Base-by-base conservation (phyloP, 2,329 filamentous ascomycete species). In the Nemania bipapillata region DNA sequence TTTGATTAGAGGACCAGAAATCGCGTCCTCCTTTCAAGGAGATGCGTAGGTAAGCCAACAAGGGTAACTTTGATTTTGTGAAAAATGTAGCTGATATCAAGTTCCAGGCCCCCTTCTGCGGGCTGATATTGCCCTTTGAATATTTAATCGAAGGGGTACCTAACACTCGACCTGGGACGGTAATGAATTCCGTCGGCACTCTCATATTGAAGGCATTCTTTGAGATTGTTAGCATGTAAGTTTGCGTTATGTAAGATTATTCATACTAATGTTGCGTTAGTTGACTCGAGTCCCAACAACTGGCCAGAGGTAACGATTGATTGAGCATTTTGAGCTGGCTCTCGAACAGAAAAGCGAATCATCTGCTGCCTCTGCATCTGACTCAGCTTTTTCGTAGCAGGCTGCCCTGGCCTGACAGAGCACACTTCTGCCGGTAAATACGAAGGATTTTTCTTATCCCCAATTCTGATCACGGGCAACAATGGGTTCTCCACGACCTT, bases 321-420 rank as follows among this genome's bases (percentile, higher is more conserved):
- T 1, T 83, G 76, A 0, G 90, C 91, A 71, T 95, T 96, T 5
- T 85, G 81, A 1, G 84, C 84, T 0, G 92, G 92, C 0, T 81
- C 81, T 3, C 91, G 86, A 64, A 91, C 92, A 1, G 93, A 91
- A 76, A 93, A 92, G 0, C 81, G 80, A 53, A 95, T 88, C 92
- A 96, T 94, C 0, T 81, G 75, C 0, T 85, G 83, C 0, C 91
- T 92, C 75, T 95, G n/a, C 91, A 0, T 83, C 78, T 0, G 85
- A 81, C 0, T 78, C 84, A 17, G 94, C n/a, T 82, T 73, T 89
- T 89, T 3, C 85, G 81, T 45, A 86, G 87, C 24, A 89, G 86
- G 79, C 75, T 96, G 92, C 0, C 91, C 91, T 91, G 93, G 0
- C 83, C 83, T 0, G 91, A 90, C 11, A 85, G 86, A 0, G 82